Percentiles rank a stretch among this genome's conserved stretches.
Evolutionary conservation across 2,329 filamentous ascomycete genomes (phyloP).

Genomic region (Leptosphaerulina australis): DNA sequence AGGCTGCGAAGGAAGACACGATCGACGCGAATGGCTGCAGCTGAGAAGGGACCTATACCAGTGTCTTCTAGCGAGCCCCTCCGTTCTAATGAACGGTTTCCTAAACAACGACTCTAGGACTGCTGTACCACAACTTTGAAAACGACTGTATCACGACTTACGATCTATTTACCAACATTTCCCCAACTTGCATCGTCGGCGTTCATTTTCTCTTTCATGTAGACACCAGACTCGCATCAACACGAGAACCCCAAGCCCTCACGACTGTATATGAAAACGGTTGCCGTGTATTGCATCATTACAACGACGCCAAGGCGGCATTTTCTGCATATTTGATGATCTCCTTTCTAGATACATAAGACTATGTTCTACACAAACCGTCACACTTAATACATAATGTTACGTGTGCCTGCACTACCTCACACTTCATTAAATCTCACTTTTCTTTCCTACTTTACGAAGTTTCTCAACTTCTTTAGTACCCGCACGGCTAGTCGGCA

Average conservation of each 20-base stretch:
- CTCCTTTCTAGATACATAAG: background rate
- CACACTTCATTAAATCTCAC: background rate
- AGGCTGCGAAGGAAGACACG: conserved; percentile 30
- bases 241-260: background rate
- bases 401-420: background rate
- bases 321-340: background rate
- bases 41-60: conserved; percentile 14
- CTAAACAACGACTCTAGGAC: background rate
- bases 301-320: background rate
- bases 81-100: conserved; percentile 2
- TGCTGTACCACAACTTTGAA: background rate
- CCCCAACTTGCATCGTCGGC: conserved; percentile 4
- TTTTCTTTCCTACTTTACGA: background rate
- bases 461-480: background rate
- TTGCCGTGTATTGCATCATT: background rate
- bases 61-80: conserved; percentile 4
- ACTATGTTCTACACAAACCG: background rate
- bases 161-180: background rate
- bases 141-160: conserved; percentile 12
- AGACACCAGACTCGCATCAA: background rate
- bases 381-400: conserved; percentile 4
- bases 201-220: background rate
- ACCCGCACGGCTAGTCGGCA: conserved; percentile 4
- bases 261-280: background rate
- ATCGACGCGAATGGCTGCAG: conserved; percentile 3